phyloP scores from a whole-genome alignment of 2,329 filamentous ascomycete species.

The Epicoccum sorghinum region DNA sequence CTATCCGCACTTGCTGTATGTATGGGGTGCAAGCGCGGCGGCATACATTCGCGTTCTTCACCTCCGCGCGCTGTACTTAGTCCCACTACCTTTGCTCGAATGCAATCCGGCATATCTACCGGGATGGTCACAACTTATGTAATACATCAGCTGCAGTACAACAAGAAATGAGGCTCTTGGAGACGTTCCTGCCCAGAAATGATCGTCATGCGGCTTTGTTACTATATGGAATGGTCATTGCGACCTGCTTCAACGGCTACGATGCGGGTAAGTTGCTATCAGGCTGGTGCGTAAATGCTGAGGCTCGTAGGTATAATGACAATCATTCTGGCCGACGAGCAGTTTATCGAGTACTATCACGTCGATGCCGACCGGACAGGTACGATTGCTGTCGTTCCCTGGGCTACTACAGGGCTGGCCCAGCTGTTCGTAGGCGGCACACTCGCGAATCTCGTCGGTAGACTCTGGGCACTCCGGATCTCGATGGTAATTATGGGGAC shows the following conservation, averaged over 20 bases:
- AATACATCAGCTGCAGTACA: background rate
- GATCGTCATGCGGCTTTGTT: slow-evolving; percentile 14
- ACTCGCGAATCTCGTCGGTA: background rate
- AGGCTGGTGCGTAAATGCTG: background rate
- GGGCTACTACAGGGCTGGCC: slow-evolving; percentile 6
- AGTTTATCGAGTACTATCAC: slow-evolving; percentile 7
- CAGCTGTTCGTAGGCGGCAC: slow-evolving; percentile 12
- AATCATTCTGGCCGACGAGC: slow-evolving; percentile 8
- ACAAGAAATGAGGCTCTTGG: background rate
- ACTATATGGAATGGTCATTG: slow-evolving; percentile 13
- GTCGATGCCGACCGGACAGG: slow-evolving; percentile 7
- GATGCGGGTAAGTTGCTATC: slow-evolving; percentile 3
- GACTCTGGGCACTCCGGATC: slow-evolving; percentile 4
- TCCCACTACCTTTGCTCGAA: no score
- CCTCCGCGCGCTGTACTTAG: no score
- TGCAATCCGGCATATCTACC: no score
- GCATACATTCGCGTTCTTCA: no score
- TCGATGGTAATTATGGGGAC: slow-evolving; percentile 3
- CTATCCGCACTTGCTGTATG: no score
- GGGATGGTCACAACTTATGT: no score
- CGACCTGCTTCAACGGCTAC: slow-evolving; percentile 15
- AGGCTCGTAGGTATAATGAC: slow-evolving; percentile 9
- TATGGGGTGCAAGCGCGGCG: no score
- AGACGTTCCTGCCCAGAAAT: slow-evolving; percentile 10
- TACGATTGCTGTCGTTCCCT: slow-evolving; percentile 6